Conservation (phyloP, 805 yeast genomes). For the Schwanniomyces vanrijiae region DNA sequence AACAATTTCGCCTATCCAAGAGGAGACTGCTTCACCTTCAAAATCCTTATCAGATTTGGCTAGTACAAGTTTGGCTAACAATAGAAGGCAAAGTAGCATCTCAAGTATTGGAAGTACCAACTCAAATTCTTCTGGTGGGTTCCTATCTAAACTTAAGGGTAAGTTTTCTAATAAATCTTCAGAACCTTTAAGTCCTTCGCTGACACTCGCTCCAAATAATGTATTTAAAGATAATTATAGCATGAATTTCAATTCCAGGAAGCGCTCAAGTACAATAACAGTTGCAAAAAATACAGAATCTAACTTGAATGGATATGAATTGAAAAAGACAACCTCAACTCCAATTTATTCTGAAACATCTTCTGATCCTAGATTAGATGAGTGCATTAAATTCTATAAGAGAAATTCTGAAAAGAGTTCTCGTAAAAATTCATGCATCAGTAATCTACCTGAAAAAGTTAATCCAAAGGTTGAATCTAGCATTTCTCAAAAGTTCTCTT, state of each 20-base stretch:
- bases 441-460: not conserved
- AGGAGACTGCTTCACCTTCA: constrained; percentile 14
- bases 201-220: constrained; percentile 3
- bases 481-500: constrained; percentile 20
- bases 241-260: constrained; percentile 1
- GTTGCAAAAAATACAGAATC: not conserved
- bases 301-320: constrained; percentile 1
- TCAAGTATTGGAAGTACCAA: constrained; percentile 16
- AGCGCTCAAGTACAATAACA: not conserved
- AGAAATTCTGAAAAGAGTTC: constrained; percentile 16
- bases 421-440: constrained; percentile 12
- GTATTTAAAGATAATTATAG: constrained; percentile 19
- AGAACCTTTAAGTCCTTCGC: not conserved
- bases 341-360: constrained; percentile 5
- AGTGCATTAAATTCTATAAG: constrained; percentile 34
- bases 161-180: constrained; percentile 21
- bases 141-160: constrained; percentile 38
- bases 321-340: constrained; percentile 12
- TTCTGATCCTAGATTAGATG: constrained; percentile 34
- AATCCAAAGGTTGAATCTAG: constrained; percentile 1
- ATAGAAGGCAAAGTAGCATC: constrained; percentile 16
- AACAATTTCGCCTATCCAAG: constrained; percentile 27
- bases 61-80: not conserved
- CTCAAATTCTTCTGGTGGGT: constrained; percentile 20
- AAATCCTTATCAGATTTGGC: constrained; percentile 2